phyloP scores from a whole-genome alignment of 441 rosid species.

The Manihot esculenta region DNA sequence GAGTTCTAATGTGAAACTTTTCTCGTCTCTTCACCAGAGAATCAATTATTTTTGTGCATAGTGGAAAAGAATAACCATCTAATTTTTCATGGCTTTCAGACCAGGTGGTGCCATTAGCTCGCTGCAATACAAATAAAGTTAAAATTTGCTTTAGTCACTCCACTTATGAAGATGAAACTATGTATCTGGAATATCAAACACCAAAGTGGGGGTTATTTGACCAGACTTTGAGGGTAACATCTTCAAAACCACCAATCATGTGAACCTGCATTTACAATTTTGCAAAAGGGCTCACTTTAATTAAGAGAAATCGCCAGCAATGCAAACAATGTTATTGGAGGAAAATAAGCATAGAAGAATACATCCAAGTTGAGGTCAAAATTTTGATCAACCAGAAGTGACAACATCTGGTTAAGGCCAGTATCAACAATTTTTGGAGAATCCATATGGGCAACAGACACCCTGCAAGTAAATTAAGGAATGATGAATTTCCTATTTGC shows the following conservation, averaged over 20 bases:
- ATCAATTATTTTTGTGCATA: slow-evolving; percentile 67
- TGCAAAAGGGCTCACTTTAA: background rate
- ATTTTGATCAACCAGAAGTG: slow-evolving; percentile 36
- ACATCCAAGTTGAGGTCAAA: slow-evolving; percentile 64
- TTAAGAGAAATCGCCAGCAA: too few species aligned
- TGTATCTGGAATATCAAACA: slow-evolving; percentile 27
- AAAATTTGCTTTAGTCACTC: slow-evolving; percentile 33
- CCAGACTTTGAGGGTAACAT: slow-evolving; percentile 51
- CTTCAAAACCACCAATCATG: slow-evolving; percentile 79
- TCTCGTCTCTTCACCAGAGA: slow-evolving; percentile 57
- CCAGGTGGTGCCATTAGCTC: slow-evolving; percentile 22
- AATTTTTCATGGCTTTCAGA: slow-evolving; percentile 27
- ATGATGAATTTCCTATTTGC: background rate
- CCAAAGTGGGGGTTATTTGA: slow-evolving; percentile 21
- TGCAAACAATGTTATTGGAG: background rate
- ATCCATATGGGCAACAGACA: slow-evolving; percentile 84
- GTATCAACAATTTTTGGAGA: slow-evolving; percentile 54
- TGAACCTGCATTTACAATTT: slow-evolving; percentile 60
- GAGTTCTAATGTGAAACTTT: slow-evolving; percentile 59
- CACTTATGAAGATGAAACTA: slow-evolving; percentile 19
- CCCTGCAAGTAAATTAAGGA: slow-evolving; percentile 46
- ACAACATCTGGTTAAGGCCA: slow-evolving; percentile 74
- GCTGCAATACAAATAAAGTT: slow-evolving; percentile 63
- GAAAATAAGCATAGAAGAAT: slow-evolving; percentile 17
- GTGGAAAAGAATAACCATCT: slow-evolving; percentile 62